phyloP scores from a whole-genome alignment of 192 early-diverging fungal genomes.

The Podila clonocystis region DNA sequence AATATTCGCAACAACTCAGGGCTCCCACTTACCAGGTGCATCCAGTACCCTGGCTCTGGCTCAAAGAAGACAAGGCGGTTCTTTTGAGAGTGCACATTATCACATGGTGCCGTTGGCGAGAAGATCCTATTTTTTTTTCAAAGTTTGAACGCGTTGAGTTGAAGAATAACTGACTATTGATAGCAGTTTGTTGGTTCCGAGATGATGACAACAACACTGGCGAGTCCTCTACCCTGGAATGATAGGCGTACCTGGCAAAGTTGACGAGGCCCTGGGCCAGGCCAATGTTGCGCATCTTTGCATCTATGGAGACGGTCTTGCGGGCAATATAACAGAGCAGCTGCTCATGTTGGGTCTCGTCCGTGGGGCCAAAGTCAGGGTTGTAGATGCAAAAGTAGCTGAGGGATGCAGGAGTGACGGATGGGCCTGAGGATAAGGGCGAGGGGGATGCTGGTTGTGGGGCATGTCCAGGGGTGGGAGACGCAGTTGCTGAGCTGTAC shows the following conservation, averaged over 20 bases:
- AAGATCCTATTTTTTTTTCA: conserved; percentile 54
- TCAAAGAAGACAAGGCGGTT: conserved; percentile 65
- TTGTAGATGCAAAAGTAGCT: conserved; percentile 83
- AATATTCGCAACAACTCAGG: neutral
- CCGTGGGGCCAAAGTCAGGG: conserved; percentile 68
- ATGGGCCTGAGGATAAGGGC: conserved; percentile 22
- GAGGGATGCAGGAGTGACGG: conserved; percentile 56
- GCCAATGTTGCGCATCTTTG: conserved; percentile 79
- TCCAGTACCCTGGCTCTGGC: conserved; percentile 69
- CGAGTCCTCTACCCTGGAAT: neutral
- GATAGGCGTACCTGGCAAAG: conserved; percentile 63
- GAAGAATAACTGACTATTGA: neutral
- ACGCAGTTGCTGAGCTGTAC: conserved; percentile 18
- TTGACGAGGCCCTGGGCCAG: conserved; percentile 77
- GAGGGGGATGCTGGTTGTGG: neutral
- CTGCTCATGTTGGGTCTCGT: conserved; percentile 81
- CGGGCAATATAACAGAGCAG: conserved; percentile 78
- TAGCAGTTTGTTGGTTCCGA: neutral
- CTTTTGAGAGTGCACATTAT: conserved; percentile 72
- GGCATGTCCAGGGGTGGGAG: conserved; percentile 1
- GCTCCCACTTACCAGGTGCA: conserved; percentile 61
- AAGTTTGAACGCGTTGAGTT: neutral
- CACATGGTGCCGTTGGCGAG: conserved; percentile 56
- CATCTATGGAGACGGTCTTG: conserved; percentile 74
- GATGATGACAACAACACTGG: too few species aligned